phyloP scores from a whole-genome alignment of 495 filamentous ascomycete species.

The Penicillium samsonianum region DNA sequence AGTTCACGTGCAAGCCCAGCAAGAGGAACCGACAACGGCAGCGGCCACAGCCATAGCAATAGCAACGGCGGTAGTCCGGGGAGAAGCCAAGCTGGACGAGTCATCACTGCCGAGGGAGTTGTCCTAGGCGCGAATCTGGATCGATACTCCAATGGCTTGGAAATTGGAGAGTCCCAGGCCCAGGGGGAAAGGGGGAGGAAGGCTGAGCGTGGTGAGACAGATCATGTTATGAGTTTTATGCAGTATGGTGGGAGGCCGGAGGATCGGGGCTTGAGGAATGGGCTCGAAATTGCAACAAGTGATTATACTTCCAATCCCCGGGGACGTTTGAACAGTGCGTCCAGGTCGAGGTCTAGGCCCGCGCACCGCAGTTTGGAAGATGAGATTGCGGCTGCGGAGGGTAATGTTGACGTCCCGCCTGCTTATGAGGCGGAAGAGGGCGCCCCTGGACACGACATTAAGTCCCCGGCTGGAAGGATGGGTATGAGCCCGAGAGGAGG shows the following conservation, averaged over 20 bases:
- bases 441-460: conserved; percentile 6
- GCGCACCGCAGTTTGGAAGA: neutral
- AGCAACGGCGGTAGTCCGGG: neutral
- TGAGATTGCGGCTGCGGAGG: neutral
- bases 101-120: conserved; percentile 33
- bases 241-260: conserved; percentile 22
- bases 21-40: neutral
- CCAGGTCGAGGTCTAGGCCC: neutral
- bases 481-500: conserved; percentile 1
- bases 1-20: neutral
- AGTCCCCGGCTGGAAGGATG: conserved; percentile 18
- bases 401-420: conserved; percentile 15
- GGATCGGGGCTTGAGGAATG: neutral
- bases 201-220: neutral
- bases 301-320: neutral
- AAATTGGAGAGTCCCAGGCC: neutral
- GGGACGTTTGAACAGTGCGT: neutral
- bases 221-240: conserved; percentile 45
- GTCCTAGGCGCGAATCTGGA: conserved; percentile 36
- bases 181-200: neutral
- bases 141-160: conserved; percentile 13
- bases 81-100: conserved; percentile 1
- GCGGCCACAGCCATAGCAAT: neutral
- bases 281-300: neutral
- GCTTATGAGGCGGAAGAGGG: conserved; percentile 19